Evolutionary conservation across 1,139 yeast species (phyloP).

Genomic region (Pichia sp.): DNA sequence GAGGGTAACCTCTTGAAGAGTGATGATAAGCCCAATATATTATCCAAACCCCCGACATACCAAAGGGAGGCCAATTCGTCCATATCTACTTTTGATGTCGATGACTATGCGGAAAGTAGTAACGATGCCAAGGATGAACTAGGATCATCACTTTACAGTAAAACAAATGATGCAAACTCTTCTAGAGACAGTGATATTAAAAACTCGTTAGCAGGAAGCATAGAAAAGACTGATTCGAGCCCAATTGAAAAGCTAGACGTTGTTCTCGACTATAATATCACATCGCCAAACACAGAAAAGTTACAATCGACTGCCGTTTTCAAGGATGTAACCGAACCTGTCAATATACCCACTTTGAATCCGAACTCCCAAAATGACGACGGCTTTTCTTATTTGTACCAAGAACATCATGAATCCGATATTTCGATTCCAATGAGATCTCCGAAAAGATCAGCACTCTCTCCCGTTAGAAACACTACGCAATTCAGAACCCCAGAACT

Average conservation of each 20-base stretch:
- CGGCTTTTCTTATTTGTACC: slow-evolving; percentile 1
- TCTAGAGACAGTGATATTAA: neutral
- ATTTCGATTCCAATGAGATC: neutral
- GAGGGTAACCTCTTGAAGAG: neutral
- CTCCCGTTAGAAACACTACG: slow-evolving; percentile 17
- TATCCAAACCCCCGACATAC: slow-evolving; percentile 2
- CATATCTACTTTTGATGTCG: slow-evolving; percentile 18
- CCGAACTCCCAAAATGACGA: neutral
- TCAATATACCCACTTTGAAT: slow-evolving; percentile 7
- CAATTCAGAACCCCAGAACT: slow-evolving; percentile 22
- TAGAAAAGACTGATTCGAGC: slow-evolving; percentile 8
- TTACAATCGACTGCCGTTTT: slow-evolving; percentile 5
- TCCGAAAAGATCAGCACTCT: neutral
- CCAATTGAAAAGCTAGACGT: slow-evolving; percentile 14
- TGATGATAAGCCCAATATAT: neutral
- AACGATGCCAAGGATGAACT: slow-evolving; percentile 2
- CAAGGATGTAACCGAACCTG: neutral
- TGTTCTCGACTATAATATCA: slow-evolving; percentile 3
- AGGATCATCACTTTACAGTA: slow-evolving; percentile 8
- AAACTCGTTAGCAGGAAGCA: neutral
- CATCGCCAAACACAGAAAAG: slow-evolving; percentile 5
- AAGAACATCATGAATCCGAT: neutral
- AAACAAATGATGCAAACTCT: neutral
- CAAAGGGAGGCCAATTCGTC: slow-evolving; percentile 6
- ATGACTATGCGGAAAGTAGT: slow-evolving; percentile 13